phyloP scores from a whole-genome alignment of 73 alveolate genomes.

The Blepharisma stoltei region DNA sequence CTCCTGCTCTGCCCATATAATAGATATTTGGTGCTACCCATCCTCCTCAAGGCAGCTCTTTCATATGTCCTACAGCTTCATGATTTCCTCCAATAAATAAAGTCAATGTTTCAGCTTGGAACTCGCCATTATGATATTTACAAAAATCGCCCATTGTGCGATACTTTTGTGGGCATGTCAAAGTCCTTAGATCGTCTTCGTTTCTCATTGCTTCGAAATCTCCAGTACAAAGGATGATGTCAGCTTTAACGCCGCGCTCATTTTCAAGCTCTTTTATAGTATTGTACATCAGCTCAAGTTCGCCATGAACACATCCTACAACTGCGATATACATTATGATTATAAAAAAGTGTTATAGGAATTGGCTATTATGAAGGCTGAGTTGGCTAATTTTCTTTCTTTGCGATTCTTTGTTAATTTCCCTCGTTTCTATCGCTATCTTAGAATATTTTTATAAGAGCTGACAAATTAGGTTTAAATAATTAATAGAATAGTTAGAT shows the following conservation, averaged over 20 bases:
- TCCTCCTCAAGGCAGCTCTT: not conserved
- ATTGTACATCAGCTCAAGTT: conserved; percentile 31
- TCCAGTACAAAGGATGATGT: conserved; percentile 21
- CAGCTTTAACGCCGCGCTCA: not conserved
- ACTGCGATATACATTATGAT: not conserved
- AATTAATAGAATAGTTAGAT: too few relatives aligned
- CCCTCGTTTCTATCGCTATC: too few relatives aligned
- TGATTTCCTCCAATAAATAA: conserved; percentile 25
- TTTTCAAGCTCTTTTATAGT: not conserved
- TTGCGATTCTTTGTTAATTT: not conserved
- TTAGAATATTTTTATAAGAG: too few relatives aligned
- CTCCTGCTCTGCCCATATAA: conserved; percentile 24
- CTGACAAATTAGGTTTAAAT: too few relatives aligned
- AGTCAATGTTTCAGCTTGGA: not conserved
- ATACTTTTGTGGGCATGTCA: conserved; percentile 21
- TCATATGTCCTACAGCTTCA: not conserved
- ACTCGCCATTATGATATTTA: not conserved
- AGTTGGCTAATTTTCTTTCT: not conserved
- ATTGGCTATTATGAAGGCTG: not conserved
- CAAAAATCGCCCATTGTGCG: conserved; percentile 16
- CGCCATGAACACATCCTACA: conserved; percentile 30
- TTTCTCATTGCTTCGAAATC: conserved; percentile 18
- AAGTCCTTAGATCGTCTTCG: not conserved
- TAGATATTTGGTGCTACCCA: conserved; percentile 18
- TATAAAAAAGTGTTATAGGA: not conserved